Evolutionary conservation across 176 grass and related monocot genomes (phyloP).

Genomic region (Ensete glaucum): DNA sequence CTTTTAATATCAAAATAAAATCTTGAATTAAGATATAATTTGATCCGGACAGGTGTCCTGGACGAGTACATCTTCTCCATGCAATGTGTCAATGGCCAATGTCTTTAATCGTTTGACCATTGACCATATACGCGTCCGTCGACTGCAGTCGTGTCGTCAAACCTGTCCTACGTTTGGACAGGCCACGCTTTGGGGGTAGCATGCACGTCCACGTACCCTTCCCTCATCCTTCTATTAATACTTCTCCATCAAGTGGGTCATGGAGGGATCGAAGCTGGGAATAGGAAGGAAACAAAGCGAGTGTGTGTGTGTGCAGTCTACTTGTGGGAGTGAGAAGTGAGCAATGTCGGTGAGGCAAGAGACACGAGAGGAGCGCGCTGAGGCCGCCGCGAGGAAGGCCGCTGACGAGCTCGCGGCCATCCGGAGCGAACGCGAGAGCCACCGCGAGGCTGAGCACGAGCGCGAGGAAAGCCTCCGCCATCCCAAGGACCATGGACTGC

Average conservation of each 20-base stretch:
- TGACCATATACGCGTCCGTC: too few relatives aligned
- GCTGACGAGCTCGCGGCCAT: conserved; percentile 50
- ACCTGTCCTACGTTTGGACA: too few relatives aligned
- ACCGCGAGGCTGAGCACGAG: not conserved
- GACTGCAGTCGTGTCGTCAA: too few relatives aligned
- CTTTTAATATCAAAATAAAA: too few relatives aligned
- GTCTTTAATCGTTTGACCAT: too few relatives aligned
- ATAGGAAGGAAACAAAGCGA: too few relatives aligned
- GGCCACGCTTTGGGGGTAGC: not conserved
- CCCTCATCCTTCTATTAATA: not conserved
- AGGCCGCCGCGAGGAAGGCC: conserved; percentile 29
- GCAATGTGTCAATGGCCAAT: too few relatives aligned
- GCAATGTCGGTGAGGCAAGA: conserved; percentile 18
- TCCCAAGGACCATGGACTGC: conserved; percentile 9
- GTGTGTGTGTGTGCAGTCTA: not conserved
- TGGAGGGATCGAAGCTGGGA: too few relatives aligned
- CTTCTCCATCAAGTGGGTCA: not conserved
- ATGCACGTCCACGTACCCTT: not conserved
- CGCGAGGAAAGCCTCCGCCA: conserved; percentile 8
- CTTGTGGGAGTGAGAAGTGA: not conserved
- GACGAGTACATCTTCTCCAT: too few relatives aligned
- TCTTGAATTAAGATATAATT: too few relatives aligned
- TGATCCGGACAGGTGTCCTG: too few relatives aligned
- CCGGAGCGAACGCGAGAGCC: conserved; percentile 17
- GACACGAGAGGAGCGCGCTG: conserved; percentile 28